Evolutionary conservation across 202 grass and related monocot species (phyloP), one percentile per base, ranked within the genome.

Genomic region (Zoysia matrella): DNA sequence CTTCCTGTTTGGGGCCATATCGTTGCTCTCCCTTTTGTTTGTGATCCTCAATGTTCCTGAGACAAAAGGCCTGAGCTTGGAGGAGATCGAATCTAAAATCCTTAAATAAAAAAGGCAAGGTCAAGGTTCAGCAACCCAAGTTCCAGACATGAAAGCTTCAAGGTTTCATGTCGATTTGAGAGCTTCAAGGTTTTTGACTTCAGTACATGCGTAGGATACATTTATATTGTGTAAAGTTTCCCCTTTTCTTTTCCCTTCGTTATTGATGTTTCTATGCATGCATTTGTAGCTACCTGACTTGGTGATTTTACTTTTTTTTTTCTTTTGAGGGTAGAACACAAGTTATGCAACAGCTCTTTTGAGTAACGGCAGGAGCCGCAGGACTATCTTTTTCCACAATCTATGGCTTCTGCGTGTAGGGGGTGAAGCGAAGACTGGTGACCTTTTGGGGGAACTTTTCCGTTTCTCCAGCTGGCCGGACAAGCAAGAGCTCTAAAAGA

Each of bases 51-150:
- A 85, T n/a, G 89, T 98, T 74, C 95, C 95, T 0, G 95, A 98
- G 77, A 98, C 95, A 53, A 98, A 98, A 87, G 95, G 95, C 12
- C 87, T 98, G 74, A 95, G 82, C 78, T 83, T 98, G 84, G 95
- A 98, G 90, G 95, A 98, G 71, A 98, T 98, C 8, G 92, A 98
- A 75, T 86, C 90, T 11, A 98, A 93, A 82, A 85, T 98, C 39
- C 69, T 98, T 75, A 93, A 98, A 81, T 93, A 30, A 71, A 87
- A 80, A 44, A 52, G 53, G 5, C 39, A 16, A 53, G 48, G 12
- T 50, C 51, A 57, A 22, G 40, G 52, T 11, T 67, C 2, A 39
- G 36, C 9, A 30, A 18, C 9, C 40, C 7, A n/a, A 14, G 9
- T 48, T 60, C 18, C 47, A 50, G 6, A 8, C 43, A 42, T 30